Base-by-base conservation (phyloP, 345 rosid species). In the Clarkia xantiana region DNA sequence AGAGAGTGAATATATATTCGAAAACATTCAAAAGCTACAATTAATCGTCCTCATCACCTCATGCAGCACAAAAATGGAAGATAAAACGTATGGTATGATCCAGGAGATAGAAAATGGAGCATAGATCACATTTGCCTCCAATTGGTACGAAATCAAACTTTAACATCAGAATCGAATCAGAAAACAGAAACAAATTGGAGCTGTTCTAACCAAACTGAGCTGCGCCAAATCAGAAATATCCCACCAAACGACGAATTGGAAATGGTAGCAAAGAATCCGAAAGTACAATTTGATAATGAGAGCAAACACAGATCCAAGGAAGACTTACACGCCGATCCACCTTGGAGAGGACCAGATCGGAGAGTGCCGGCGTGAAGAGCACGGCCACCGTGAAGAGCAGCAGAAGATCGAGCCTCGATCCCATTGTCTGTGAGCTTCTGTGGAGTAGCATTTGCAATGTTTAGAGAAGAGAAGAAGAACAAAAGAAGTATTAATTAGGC, bases 311-410 rank as follows among this genome's bases (percentile, higher is more conserved):
- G 68, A 18, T n/a, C 19, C 57, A 66, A 65, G 7, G 18, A 40
- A 15, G 56, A 73, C 93, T 78, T 82, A 91, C 96, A 53, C 81
- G 94, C 60, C 95, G 90, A 51, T 86, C 95, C 39, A 91, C 96
- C 71, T 74, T 84, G 58, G 96, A 81, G 61, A 90, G 62, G 54
- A 83, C 53, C 61, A 86, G 84, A 78, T 86, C 93, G 67, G 90
- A 84, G 66, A 72, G 73, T 2, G 56, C 87, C n/a, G 90, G 78
- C 39, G 90, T 51, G 9, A 76, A 59, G 11, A 91, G 67, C 19
- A 76, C 3, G 18, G 69, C 44, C 41, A 80, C 39, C 9, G 78
- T 20, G 11, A 81, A 57, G 36, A 29, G 36, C 38, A 67, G 53
- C 38, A 86, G 51, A 18, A 78, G 57, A 58, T 51, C 67, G n/a